These are phyloP conservation scores for Basipetospora sp. DNA, from an alignment of 2,329 filamentous ascomycete genomes.

Conservation along the genomic window DNA sequence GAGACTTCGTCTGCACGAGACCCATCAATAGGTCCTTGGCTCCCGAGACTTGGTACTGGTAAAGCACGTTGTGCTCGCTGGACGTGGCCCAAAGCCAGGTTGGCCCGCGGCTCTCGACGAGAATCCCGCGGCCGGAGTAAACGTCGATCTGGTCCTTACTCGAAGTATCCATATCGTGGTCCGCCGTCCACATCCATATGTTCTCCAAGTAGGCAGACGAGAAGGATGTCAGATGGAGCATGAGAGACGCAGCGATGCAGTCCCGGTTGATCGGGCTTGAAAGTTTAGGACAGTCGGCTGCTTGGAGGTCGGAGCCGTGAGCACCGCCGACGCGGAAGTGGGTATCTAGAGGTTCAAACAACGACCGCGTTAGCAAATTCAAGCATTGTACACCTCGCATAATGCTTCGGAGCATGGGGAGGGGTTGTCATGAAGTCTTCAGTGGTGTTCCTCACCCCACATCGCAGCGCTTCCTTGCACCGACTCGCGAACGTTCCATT, in stretches of 20 bases:
- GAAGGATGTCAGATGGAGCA: conserved; percentile 29
- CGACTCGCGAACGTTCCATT: conserved; percentile 38
- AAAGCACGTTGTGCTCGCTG: conserved; percentile 35
- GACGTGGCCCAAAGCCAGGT: conserved; percentile 24
- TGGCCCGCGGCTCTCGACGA: conserved; percentile 17
- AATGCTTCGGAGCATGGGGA: background rate
- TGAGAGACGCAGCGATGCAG: conserved; percentile 45
- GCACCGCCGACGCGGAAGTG: conserved; percentile 31
- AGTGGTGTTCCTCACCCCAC: conserved; percentile 26
- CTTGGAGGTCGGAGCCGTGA: conserved; percentile 9
- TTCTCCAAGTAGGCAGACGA: conserved; percentile 36
- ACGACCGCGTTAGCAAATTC: background rate
- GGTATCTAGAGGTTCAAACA: conserved; percentile 17
- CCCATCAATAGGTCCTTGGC: conserved; percentile 40
- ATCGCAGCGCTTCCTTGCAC: conserved; percentile 23
- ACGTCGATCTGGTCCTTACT: conserved; percentile 17
- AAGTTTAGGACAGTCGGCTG: conserved; percentile 12
- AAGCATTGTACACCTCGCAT: background rate
- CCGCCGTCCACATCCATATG: conserved; percentile 52
- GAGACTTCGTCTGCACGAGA: conserved; percentile 52
- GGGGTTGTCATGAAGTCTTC: conserved; percentile 4
- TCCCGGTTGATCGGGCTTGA: conserved; percentile 21
- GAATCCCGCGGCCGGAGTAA: conserved; percentile 22
- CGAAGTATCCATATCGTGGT: conserved; percentile 37
- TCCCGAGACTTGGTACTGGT: conserved; percentile 34